A percentile compares a stretch with the other conserved stretches of the same genome.
Evolutionary conservation across 2,329 filamentous ascomycete species (phyloP).

Genomic region (Phyllosticta citriasiana): DNA sequence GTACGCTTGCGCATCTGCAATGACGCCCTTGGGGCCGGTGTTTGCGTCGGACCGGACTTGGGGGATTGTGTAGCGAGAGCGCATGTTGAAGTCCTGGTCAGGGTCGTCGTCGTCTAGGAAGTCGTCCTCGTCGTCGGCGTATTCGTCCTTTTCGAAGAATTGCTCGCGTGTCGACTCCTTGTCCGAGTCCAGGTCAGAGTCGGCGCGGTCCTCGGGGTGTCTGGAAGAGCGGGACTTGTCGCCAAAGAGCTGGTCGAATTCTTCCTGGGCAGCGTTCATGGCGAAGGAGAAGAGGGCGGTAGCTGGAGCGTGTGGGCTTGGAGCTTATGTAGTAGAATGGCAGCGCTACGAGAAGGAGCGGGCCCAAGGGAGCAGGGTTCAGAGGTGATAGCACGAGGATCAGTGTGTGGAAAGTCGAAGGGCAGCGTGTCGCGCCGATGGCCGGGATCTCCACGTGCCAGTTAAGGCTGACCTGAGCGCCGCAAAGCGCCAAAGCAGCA

Average conservation of each 20-base stretch:
- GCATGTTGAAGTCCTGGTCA: constrained; percentile 36
- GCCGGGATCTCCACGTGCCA: background rate
- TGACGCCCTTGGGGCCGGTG: constrained; percentile 79
- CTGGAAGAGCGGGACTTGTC: constrained; percentile 33
- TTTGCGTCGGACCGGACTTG: constrained; percentile 57
- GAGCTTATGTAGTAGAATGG: constrained; percentile 6
- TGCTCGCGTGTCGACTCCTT: constrained; percentile 30
- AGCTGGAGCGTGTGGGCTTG: constrained; percentile 4
- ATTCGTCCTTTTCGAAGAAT: constrained; percentile 49
- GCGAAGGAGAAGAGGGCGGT: constrained; percentile 13
- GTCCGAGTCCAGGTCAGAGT: constrained; percentile 50
- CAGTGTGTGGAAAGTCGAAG: background rate
- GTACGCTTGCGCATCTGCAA: constrained; percentile 71
- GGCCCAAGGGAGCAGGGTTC: constrained; percentile 6
- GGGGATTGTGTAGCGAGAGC: constrained; percentile 46
- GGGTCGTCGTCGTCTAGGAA: constrained; percentile 28
- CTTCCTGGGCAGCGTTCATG: constrained; percentile 36
- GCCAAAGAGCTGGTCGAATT: constrained; percentile 42
- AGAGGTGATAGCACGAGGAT: constrained; percentile 8
- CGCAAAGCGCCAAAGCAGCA: background rate
- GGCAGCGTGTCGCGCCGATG: background rate
- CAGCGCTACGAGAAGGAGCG: background rate
- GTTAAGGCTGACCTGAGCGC: background rate
- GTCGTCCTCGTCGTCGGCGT: constrained; percentile 37
- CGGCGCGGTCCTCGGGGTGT: constrained; percentile 39